These are phyloP conservation scores for Coniochaeta sp. DNA, from an alignment of 2,329 filamentous ascomycete genomes.

Conservation along the genomic window DNA sequence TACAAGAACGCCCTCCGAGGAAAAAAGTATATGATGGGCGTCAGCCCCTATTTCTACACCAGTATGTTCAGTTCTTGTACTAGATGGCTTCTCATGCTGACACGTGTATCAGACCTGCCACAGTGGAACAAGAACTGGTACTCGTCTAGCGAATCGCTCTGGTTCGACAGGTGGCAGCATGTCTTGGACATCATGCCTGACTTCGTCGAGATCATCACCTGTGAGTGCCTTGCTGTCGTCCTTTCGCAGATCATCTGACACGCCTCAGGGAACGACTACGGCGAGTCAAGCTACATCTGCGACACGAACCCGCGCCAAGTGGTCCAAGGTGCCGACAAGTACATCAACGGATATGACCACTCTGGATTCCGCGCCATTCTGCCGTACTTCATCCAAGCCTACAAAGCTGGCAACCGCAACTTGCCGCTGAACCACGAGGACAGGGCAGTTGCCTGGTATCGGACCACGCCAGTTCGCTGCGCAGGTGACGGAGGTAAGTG, in stretches of 20 bases:
- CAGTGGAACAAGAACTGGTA: conserved; percentile 45
- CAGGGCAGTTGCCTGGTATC: conserved; percentile 34
- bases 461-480: conserved; percentile 23
- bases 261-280: conserved; percentile 45
- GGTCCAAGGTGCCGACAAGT: conserved; percentile 37
- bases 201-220: conserved; percentile 48
- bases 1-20: conserved; percentile 28
- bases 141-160: conserved; percentile 45
- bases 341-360: conserved; percentile 38
- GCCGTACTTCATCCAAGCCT: conserved; percentile 40
- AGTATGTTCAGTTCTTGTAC: conserved; percentile 31
- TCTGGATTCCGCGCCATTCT: conserved; percentile 38
- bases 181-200: conserved; percentile 40
- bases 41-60: conserved; percentile 31
- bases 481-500: conserved; percentile 27
- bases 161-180: conserved; percentile 49
- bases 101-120: conserved; percentile 12
- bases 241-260: background rate
- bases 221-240: conserved; percentile 16
- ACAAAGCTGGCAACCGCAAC: conserved; percentile 33
- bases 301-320: conserved; percentile 35
- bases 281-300: conserved; percentile 51
- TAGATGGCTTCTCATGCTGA: conserved; percentile 10
- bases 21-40: conserved; percentile 42
- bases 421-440: conserved; percentile 19